Conservation (phyloP, 495 filamentous ascomycete genomes). For the Talaromyces borbonicus region DNA sequence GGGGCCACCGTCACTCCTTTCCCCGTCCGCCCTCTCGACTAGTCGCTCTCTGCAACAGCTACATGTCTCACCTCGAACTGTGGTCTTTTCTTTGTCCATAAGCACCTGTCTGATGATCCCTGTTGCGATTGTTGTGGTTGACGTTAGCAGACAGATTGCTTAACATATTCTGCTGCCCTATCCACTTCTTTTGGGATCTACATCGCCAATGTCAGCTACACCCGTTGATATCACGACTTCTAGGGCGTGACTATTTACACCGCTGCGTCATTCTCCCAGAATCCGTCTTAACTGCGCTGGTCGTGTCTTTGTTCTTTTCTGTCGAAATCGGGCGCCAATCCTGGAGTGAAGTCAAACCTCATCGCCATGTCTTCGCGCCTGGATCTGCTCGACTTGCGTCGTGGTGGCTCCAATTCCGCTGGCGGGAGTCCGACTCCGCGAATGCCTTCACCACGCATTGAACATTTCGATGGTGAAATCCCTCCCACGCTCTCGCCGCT, state of each 20-base stretch:
- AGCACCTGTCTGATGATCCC: neutral
- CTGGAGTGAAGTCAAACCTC: no score
- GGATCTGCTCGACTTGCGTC: slow-evolving; percentile 1
- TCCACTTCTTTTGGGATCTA: neutral
- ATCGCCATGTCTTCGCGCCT: slow-evolving; percentile 19
- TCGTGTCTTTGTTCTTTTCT: no score
- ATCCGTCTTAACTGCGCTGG: no score
- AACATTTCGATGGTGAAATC: slow-evolving; percentile 72
- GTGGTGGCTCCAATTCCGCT: neutral
- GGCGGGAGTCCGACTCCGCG: slow-evolving; percentile 14
- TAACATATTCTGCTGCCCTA: no score
- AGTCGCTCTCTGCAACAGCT: neutral
- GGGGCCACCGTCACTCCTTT: slow-evolving; percentile 7
- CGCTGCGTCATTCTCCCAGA: no score
- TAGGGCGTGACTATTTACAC: neutral
- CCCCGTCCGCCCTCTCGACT: neutral
- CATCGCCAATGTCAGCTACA: neutral
- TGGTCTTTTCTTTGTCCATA: neutral
- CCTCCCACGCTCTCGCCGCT: slow-evolving; percentile 89
- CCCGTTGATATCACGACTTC: neutral
- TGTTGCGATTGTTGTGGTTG: no score
- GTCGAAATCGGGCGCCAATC: no score
- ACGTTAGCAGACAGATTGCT: no score
- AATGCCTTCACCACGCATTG: slow-evolving; percentile 57
- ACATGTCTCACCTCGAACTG: slow-evolving; percentile 4